Base-by-base conservation (phyloP, 306 rosid genomes). In the Cucurbita maxima region DNA sequence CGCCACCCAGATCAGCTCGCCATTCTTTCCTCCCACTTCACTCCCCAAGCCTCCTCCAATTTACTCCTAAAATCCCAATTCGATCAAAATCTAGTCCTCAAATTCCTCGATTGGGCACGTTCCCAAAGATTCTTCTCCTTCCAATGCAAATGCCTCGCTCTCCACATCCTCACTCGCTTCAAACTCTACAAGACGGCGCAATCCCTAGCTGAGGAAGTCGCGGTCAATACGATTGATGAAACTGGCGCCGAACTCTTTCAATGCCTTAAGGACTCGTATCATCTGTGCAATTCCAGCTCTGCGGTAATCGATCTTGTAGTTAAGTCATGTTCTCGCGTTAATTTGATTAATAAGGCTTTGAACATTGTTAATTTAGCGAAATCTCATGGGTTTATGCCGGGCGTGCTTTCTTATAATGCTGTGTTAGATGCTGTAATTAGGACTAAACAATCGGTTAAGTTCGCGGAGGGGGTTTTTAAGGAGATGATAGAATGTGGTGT, bases 101-200 rank as follows among this genome's bases (percentile, higher is more conserved):
- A 78, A 1, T 90, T 93, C 90, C 83, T 90, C 69, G 47, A 37
- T 16, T 90, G 94, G 97, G 97, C 94, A 16, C 82, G 84, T 9
- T 57, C 71, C 15, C 83, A 80, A 48, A 54, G 25, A 2, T 93
- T 93, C 85, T 75, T 90, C 81, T 86, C 85, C 50, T 80, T 81
- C 71, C 88, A 75, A 14, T 81, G 84, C 84, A 83, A 90, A 80
- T 88, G 92, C 80, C 79, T 93, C n/a, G 81, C 94, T n/a, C 85
- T 93, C 63, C 98, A 93, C 77, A 78, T 87, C 70, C 96, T 93
- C 84, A 83, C 92, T 45, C 89, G 90, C 73, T 87, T 88, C 86
- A 83, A 85, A 75, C 97, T 87, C 82, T 87, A 77, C 90, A 80
- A 71, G 69, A 55, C 83, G 45, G 97, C 96, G 4, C 98, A 83